Conservation (phyloP, 768 basidiomycete species). For the Suillus americanus region DNA sequence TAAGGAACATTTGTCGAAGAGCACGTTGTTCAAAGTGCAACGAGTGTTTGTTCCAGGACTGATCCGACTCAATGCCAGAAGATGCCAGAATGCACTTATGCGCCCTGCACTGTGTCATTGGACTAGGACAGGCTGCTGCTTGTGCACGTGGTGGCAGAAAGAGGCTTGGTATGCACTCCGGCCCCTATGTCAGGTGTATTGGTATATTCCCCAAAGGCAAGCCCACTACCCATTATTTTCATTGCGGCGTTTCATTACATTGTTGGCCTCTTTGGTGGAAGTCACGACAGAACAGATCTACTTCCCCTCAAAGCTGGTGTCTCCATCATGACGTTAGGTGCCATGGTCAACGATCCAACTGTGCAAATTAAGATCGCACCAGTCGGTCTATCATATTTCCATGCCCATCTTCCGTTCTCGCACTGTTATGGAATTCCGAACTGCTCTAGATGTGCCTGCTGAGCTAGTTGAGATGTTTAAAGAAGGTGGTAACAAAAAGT, state of each 20-base stretch:
- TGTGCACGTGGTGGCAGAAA: too few relatives aligned
- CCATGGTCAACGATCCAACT: conserved; percentile 88
- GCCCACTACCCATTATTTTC: conserved; percentile 8
- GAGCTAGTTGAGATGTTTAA: conserved; percentile 91
- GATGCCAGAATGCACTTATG: too few relatives aligned
- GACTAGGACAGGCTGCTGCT: too few relatives aligned
- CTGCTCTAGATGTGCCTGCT: conserved; percentile 86
- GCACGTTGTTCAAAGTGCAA: too few relatives aligned
- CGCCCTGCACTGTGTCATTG: too few relatives aligned
- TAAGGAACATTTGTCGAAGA: too few relatives aligned
- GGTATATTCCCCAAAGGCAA: conserved; percentile 98
- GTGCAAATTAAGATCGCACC: conserved; percentile 91
- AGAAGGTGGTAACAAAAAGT: conserved; percentile 81
- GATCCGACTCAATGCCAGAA: too few relatives aligned
- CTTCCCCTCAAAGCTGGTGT: conserved; percentile 97
- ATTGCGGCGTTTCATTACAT: neutral
- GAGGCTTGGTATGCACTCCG: too few relatives aligned
- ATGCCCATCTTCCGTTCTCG: conserved; percentile 90
- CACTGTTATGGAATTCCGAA: conserved; percentile 96
- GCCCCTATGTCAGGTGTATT: too few relatives aligned
- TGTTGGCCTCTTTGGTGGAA: conserved; percentile 65
- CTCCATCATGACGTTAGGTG: conserved; percentile 96
- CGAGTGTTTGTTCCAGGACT: too few relatives aligned
- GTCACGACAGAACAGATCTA: conserved; percentile 95
- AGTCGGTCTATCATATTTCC: conserved; percentile 74